Conservation (phyloP, 345 rosid genomes). For the Raphanus raphanistrum region DNA sequence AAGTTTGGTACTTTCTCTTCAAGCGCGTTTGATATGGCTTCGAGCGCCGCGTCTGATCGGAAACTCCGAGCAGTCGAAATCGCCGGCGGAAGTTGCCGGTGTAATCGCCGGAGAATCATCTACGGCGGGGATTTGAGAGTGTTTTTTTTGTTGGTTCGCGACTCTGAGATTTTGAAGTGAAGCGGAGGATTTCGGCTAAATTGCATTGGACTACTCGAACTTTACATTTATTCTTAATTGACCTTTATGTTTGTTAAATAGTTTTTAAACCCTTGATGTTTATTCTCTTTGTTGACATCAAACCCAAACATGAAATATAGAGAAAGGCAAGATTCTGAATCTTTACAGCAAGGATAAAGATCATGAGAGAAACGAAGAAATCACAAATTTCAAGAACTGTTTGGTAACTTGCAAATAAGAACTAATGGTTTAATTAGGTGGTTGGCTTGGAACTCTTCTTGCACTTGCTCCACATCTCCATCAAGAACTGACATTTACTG, state of each 20-base stretch:
- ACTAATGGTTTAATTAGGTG: constrained; percentile 22
- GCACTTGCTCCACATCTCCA: constrained; percentile 80
- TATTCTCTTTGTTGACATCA: neutral
- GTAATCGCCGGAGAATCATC: constrained; percentile 25
- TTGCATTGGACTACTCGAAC: constrained; percentile 1
- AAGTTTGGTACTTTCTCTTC: constrained; percentile 59
- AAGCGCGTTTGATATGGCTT: constrained; percentile 57
- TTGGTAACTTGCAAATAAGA: neutral
- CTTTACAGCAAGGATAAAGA: neutral
- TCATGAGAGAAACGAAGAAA: neutral
- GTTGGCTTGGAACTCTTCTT: constrained; percentile 51
- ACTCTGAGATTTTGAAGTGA: neutral
- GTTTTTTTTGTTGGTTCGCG: neutral
- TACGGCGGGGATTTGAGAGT: neutral
- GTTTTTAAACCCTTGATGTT: neutral
- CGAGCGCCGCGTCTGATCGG: constrained; percentile 82
- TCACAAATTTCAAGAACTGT: neutral
- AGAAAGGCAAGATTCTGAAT: neutral
- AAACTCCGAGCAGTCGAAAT: constrained; percentile 39
- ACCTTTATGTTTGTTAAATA: neutral
- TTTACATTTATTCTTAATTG: neutral
- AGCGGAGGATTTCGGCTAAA: neutral
- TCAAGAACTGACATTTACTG: constrained; percentile 82
- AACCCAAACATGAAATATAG: neutral
- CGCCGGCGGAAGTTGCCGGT: neutral